Percentiles rank a stretch among this genome's conserved stretches.
Conservation (phyloP, 331 rosid genomes). For the Malus hybrid region DNA sequence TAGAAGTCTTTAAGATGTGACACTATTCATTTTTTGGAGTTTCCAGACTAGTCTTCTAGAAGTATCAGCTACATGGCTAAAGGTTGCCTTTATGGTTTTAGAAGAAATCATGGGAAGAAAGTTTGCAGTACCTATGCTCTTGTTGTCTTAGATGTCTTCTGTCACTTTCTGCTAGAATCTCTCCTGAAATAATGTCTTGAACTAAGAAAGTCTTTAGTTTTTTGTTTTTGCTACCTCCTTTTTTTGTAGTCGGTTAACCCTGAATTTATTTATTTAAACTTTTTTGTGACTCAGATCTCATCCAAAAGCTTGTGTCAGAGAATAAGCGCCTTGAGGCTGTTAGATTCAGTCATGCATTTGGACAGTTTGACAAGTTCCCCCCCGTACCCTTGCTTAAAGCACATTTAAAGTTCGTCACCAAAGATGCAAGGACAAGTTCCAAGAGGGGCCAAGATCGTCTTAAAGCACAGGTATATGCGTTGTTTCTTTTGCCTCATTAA, state of each 20-base stretch:
- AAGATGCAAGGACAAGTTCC: background rate
- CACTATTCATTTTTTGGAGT: no score
- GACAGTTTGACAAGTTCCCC: constrained; percentile 22
- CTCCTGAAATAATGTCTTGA: background rate
- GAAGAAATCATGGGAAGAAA: background rate
- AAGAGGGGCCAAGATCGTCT: constrained; percentile 6
- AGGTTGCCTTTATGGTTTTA: no score
- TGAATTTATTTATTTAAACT: background rate
- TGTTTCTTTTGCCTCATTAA: background rate
- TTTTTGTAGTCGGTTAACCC: no score
- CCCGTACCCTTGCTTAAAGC: constrained; percentile 24
- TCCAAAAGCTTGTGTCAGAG: constrained; percentile 22
- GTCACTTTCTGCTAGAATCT: background rate
- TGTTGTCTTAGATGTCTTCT: background rate
- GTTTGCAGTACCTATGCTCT: background rate
- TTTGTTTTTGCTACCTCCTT: background rate
- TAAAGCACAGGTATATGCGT: constrained; percentile 12
- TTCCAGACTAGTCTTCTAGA: no score
- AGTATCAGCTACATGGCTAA: no score
- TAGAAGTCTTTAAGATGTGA: no score
- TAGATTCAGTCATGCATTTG: constrained; percentile 21
- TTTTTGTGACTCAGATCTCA: constrained; percentile 13
- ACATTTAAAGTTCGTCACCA: constrained; percentile 15
- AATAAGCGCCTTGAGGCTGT: constrained; percentile 22
- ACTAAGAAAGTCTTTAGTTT: background rate